Evolutionary conservation across 768 basidiomycete species (phyloP), one percentile per base, ranked within the genome.

Genomic region (Glaciozyma antarctica): DNA sequence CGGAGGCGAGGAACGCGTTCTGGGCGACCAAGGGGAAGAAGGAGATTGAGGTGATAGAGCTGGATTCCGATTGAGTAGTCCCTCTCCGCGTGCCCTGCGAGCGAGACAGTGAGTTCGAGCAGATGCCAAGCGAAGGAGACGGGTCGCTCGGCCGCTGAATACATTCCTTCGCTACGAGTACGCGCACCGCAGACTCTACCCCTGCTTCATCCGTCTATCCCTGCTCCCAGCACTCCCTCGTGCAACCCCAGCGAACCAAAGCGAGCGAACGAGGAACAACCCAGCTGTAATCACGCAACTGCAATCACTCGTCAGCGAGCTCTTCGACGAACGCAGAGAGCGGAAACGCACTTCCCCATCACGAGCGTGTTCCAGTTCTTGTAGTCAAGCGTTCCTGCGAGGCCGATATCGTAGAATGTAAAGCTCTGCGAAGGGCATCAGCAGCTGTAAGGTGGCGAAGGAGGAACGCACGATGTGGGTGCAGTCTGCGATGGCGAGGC

Each of bases 21-120:
- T 69, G 67, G 67, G 52, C 22, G 5, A 48, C 61, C 13, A 69
- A 69, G 58, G 67, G 67, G 16, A 21, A 26, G 28, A 54, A 54
- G 30, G 28, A 32, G 53, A 17, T 26, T 13, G 30, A 54, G 28
- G 19, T 26, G 53, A 32, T 30, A 19, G 19, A 19, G 19, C 16
- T 54, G 3, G 53, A 32, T 32, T 34, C 53, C 10, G 30, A 54
- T 12, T 51, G 53, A 32, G 16, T 3, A 24, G 5, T 52, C 32
- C 32, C n/a, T n/a, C n/a, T n/a, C n/a, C n/a, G n/a, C n/a, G n/a
- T n/a, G n/a, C n/a, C n/a, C n/a, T n/a, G n/a, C n/a, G n/a, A n/a
- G n/a, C n/a, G n/a, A n/a, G n/a, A n/a, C n/a, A n/a, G n/a, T n/a
- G n/a, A n/a, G n/a, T n/a, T n/a, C n/a, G n/a, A n/a, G n/a, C n/a